Evolutionary conservation across 768 basidiomycete genomes (phyloP), one percentile per base, ranked within the genome.

Genomic region (Leccinum broughii): DNA sequence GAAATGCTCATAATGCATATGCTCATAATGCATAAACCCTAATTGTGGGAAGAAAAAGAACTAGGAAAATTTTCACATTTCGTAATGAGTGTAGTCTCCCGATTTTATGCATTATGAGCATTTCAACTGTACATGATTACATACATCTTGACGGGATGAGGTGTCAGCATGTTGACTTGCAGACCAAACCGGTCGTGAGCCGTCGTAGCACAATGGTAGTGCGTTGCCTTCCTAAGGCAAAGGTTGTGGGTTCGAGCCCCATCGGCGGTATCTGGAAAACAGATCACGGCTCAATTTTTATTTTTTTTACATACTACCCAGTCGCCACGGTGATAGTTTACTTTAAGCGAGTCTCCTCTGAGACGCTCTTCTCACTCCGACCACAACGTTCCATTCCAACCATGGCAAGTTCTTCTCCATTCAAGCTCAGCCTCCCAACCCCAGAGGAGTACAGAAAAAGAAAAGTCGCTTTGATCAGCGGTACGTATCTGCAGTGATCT

Each of bases 401-500:
- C 56, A 72, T 72, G 71, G 48, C 68, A 55, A 44, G 54, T 4
- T 28, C 60, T 15, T 51, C 62, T 17, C 62, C 68, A 2, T 82
- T 84, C 51, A 83, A 79, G 64, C 77, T 85, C 55, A 71, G 81
- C 64, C 79, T 92, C 28, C 89, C 89, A 1, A 73, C 89, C n/a
- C 83, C 85, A 0, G 90, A 89, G 67, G 91, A 93, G 64, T 97
- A 91, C 73, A 82, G 84, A 67, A 88, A 90, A 77, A 88, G 95
- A 75, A 97, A 96, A 75, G 92, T 98, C 63, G 95, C 95, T 10
- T 79, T 98, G 55, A 90, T 98, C 65, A 92, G 92, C 66, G 95
- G 95, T 92, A 70, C 50, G 79, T 74, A 26, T 54, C 34, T 48
- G 48, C 51, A 17, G 7, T 4, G 50, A 48, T 14, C 5, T 34